Base-by-base conservation (phyloP, 768 basidiomycete species). In the Rhodotorula graminis region DNA sequence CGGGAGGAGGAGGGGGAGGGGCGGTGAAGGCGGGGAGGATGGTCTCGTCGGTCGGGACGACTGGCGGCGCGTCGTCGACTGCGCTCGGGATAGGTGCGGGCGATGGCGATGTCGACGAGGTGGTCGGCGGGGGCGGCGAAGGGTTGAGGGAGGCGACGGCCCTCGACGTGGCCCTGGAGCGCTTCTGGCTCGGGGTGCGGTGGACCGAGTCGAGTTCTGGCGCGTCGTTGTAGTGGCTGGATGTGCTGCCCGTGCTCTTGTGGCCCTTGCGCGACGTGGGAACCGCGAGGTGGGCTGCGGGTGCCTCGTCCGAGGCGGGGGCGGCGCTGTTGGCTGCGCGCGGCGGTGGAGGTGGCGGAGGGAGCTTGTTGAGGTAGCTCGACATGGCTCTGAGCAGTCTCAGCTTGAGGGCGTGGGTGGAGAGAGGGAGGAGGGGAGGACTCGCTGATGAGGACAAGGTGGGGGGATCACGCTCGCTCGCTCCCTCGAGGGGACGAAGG, bases 181-280 rank as follows among this genome's bases (percentile, higher is more conserved):
- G 60, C 44, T 47, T 61, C 25, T 46, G 60, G 27, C 60, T 53
- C 59, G 58, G 6, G 21, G 37, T n/a, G 65, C 27, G 27, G 16
- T 3, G n/a, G 23, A 33, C 31, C 61, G 33, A 11, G 33, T 23
- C 31, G 53, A 65, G 58, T 3, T 55, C 42, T 3, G 69, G 69
- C 23, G 69, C 63, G 31, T 70, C 69, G 49, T 70, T 70, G 61
- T 63, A 70, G 40, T 70, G 63, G 25, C 19, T 42, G 50, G 52
- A 50, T 63, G 12, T 46, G 23, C 46, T 49, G 42, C 42, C 15
- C 6, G 5, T 42, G 46, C 60, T 47, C 50, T 18, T 19, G 37
- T 27, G 56, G 16, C 40, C 29, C 58, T 44, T 49, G 23, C 44
- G 61, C 25, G 67, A 31, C 11, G 60, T 19, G 27, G 29, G 25